Evolutionary conservation across 176 grass and related monocot genomes (phyloP), one percentile per base, ranked within the genome.

Genomic region (Avena sativa): DNA sequence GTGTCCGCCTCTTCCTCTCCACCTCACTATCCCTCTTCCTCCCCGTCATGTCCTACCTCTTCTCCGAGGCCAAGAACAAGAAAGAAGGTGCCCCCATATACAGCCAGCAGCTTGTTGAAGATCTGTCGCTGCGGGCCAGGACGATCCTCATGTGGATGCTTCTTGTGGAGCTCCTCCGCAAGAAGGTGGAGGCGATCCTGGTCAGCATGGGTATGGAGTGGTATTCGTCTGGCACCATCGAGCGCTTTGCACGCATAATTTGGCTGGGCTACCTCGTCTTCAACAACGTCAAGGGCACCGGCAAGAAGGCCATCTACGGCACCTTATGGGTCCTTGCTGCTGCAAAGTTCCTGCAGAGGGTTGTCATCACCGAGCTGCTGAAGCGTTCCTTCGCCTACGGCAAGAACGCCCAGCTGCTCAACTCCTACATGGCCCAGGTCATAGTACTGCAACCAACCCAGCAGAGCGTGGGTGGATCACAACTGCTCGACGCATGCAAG

Each of bases 151-250:
- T 1, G 0, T 79, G 77, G 77, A 79, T 79, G 77, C 77, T 79
- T 4, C 78, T 80, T 0, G 78, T 80, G 59, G 78, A 80, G 78
- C 78, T 80, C 21, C 78, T 80, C 40, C 56, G 56, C 56, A 59
- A 59, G 53, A 17, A 56, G 53, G 53, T 17, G 53, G 15, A 56
- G 38, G 38, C 14, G 15, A 12, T 43, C 38, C 38, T 43, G 53
- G 53, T 16, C 14, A 16, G 15, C 53, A 9, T 16, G 53, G 15
- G 53, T 6, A 17, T 43, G 38, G 38, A 43, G 38, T 43, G 53
- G 53, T 56, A 56, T 17, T 16, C 13, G 38, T 6, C 38, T 1
- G 53, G 53, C 53, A 56, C 15, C 15, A 5, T 56, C 15, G 4
- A 56, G 16, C 16, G 19, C 8, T 6, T 9, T 2, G 56, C 19